A percentile compares a stretch with the other conserved stretches of the same genome.
phyloP scores from a whole-genome alignment of 768 basidiomycete genomes.

The Sarcomyxa edulis region DNA sequence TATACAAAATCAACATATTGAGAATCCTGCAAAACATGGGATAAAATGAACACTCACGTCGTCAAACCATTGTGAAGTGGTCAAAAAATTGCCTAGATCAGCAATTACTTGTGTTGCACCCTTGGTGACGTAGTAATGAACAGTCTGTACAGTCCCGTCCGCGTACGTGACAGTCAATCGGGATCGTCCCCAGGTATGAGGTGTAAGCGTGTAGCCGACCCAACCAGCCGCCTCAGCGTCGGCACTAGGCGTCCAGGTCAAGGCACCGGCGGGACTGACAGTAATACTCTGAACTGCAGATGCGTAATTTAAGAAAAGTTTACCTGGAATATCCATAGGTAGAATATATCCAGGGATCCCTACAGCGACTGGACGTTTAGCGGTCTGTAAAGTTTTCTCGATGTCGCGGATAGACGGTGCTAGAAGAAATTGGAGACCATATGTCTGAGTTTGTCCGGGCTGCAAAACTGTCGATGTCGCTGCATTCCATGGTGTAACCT shows the following conservation, averaged over 20 bases:
- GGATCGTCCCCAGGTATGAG: conserved; percentile 40
- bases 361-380: conserved; percentile 41
- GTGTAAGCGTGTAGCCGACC: conserved; percentile 43
- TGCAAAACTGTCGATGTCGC: conserved; percentile 42
- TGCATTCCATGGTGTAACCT: conserved; percentile 49
- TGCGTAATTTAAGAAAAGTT: conserved; percentile 44
- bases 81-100: conserved; percentile 50
- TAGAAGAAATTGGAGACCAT: conserved; percentile 47
- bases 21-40: too few species aligned
- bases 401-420: conserved; percentile 45
- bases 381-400: conserved; percentile 35
- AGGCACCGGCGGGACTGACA: conserved; percentile 40
- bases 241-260: conserved; percentile 38
- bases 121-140: conserved; percentile 48
- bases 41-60: too few species aligned
- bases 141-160: conserved; percentile 47
- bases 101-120: conserved; percentile 37
- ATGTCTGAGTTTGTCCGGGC: conserved; percentile 43
- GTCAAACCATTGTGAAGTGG: conserved; percentile 49
- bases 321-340: conserved; percentile 40
- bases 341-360: conserved; percentile 51
- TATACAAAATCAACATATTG: too few species aligned
- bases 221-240: conserved; percentile 36
- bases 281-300: conserved; percentile 35
- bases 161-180: conserved; percentile 43